Percentiles rank a stretch among this genome's conserved stretches.
Conservation (phyloP, 257 asterid genomes). For the Penstemon newberryi region DNA sequence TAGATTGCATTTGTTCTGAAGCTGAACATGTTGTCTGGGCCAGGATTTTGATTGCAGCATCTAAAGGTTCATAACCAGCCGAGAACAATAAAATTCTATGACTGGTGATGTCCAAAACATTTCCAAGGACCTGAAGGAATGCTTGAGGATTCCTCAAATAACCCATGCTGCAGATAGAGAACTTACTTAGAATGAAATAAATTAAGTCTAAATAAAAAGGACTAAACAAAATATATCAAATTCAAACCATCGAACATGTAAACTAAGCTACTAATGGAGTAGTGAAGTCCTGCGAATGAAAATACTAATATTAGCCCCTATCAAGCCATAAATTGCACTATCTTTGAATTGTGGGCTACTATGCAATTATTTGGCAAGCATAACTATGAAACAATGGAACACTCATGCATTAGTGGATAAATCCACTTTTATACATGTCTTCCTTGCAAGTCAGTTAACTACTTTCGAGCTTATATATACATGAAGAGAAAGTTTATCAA, state of each 20-base stretch:
- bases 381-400: conserved; percentile 12
- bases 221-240: not conserved
- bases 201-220: not conserved
- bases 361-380: conserved; percentile 1
- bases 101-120: conserved; percentile 49
- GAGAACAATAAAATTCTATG: conserved; percentile 70
- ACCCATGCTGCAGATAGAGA: conserved; percentile 79
- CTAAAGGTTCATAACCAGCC: conserved; percentile 83
- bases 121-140: conserved; percentile 54
- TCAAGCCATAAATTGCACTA: not conserved
- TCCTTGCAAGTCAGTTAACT: not conserved
- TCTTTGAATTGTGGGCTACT: not conserved
- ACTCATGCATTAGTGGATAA: not conserved
- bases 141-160: conserved; percentile 56
- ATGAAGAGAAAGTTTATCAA: conserved; percentile 21
- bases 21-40: conserved; percentile 44
- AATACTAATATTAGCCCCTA: conserved; percentile 8
- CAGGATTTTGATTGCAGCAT: conserved; percentile 54
- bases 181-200: conserved; percentile 24
- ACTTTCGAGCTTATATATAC: not conserved
- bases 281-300: not conserved
- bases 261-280: conserved; percentile 10
- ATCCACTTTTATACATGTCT: conserved; percentile 1
- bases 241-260: conserved; percentile 10
- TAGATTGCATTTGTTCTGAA: conserved; percentile 40